phyloP scores from a whole-genome alignment of 148 eudicot species.

The Dysphania ambrosioides region DNA sequence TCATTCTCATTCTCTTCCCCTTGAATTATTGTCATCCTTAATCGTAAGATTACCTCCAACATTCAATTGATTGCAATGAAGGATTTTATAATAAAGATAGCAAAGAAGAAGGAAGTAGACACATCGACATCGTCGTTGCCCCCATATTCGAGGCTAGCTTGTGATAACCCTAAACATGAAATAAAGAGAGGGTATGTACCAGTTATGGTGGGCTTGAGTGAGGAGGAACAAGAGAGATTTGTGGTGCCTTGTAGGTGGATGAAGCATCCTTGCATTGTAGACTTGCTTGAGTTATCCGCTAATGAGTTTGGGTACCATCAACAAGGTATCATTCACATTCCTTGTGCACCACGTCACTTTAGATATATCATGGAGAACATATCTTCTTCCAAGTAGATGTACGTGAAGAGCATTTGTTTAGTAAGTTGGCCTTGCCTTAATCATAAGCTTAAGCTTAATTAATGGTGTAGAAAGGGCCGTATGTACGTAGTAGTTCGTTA shows the following conservation, averaged over 20 bases:
- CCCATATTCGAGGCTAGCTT: not conserved
- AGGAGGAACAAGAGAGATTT: not conserved
- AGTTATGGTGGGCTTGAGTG: slow-evolving; percentile 13
- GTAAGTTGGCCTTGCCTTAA: too few species aligned
- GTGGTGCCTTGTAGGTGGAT: not conserved
- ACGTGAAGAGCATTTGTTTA: too few species aligned
- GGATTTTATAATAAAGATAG: not conserved
- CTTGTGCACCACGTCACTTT: slow-evolving; percentile 25
- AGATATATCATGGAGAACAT: slow-evolving; percentile 1
- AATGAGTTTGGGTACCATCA: slow-evolving; percentile 29
- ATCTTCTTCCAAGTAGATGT: not conserved
- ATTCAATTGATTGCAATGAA: too few species aligned
- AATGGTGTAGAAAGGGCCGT: too few species aligned
- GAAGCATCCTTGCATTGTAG: slow-evolving; percentile 3
- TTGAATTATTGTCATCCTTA: too few species aligned
- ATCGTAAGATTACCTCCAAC: too few species aligned
- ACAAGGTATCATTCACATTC: slow-evolving; percentile 28
- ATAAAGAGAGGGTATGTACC: slow-evolving; percentile 27
- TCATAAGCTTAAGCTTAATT: too few species aligned
- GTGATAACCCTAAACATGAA: not conserved
- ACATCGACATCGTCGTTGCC: not conserved
- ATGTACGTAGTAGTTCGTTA: too few species aligned
- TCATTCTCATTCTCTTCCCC: too few species aligned
- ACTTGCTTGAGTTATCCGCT: slow-evolving; percentile 23
- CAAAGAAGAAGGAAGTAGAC: not conserved